Conservation (phyloP, 495 filamentous ascomycete species). For the Aspergillus avenaceus region DNA sequence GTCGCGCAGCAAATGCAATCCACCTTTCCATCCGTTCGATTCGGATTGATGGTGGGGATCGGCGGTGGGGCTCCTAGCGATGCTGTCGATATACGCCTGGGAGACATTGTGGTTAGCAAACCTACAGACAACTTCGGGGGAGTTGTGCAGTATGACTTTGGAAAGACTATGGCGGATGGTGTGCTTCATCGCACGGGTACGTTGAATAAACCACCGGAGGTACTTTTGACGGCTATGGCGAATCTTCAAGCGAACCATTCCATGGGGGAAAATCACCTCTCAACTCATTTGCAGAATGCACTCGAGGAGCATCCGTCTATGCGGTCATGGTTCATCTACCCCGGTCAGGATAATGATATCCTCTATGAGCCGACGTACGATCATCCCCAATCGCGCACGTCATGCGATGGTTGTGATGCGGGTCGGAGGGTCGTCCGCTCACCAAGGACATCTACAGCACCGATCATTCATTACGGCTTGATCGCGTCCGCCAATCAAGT, state of each 20-base stretch:
- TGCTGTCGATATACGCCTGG: constrained; percentile 6
- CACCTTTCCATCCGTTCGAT: neutral
- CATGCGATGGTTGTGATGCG: neutral
- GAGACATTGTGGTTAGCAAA: constrained; percentile 6
- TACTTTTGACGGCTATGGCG: neutral
- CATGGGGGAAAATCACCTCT: neutral
- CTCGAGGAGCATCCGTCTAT: neutral
- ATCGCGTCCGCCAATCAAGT: neutral
- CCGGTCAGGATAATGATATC: neutral
- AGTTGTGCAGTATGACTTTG: constrained; percentile 6
- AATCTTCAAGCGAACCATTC: neutral
- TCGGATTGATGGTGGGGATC: neutral
- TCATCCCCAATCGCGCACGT: neutral
- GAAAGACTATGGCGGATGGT: neutral
- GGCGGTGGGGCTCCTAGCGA: neutral
- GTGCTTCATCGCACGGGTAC: neutral
- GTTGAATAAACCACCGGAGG: neutral
- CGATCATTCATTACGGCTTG: neutral
- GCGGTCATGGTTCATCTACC: neutral
- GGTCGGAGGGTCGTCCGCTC: neutral
- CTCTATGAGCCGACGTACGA: neutral
- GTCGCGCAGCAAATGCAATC: neutral
- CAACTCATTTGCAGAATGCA: neutral
- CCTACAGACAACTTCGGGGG: neutral
- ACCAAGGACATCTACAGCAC: neutral